Conservation (phyloP, 768 basidiomycete species). For the Rhizopogon vinicolor region DNA sequence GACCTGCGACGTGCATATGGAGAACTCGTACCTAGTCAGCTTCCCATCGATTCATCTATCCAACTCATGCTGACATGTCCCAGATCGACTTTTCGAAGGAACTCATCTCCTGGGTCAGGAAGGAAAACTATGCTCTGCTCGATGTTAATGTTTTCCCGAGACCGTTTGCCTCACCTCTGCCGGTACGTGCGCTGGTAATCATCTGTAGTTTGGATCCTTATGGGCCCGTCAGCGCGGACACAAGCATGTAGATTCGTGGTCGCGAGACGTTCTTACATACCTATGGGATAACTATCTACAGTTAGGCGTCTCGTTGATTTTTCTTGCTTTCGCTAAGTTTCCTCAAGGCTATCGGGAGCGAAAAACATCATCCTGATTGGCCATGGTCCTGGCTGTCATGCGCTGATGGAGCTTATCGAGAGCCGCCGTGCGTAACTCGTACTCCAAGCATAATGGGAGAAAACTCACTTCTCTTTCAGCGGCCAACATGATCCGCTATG, state of each 20-base stretch:
- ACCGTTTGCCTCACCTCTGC: constrained; percentile 32
- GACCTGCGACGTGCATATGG: constrained; percentile 69
- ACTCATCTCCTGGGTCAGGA: constrained; percentile 72
- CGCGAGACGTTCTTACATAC: constrained; percentile 65
- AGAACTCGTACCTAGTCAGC: constrained; percentile 80
- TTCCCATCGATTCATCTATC: not conserved
- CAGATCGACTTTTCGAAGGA: constrained; percentile 85
- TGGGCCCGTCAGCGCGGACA: not conserved
- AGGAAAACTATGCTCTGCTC: constrained; percentile 64
- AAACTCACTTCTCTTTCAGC: constrained; percentile 24
- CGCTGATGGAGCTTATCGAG: constrained; percentile 71
- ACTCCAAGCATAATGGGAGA: not conserved
- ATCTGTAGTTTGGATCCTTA: not conserved
- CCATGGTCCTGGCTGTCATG: constrained; percentile 79
- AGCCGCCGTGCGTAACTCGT: constrained; percentile 51
- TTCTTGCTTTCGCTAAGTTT: not conserved
- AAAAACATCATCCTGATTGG: constrained; percentile 78
- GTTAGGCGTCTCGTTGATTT: constrained; percentile 41
- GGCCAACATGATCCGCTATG: constrained; percentile 51
- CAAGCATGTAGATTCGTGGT: not conserved
- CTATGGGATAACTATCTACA: constrained; percentile 97
- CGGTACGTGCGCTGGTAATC: not conserved
- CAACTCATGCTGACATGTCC: constrained; percentile 2
- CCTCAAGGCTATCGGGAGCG: constrained; percentile 62
- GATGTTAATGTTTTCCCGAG: constrained; percentile 85